Percentiles rank a stretch among this genome's conserved stretches.
These are phyloP conservation scores for Pyrenopolyporus hunteri DNA, from an alignment of 495 filamentous ascomycete genomes.

Conservation along the genomic window DNA sequence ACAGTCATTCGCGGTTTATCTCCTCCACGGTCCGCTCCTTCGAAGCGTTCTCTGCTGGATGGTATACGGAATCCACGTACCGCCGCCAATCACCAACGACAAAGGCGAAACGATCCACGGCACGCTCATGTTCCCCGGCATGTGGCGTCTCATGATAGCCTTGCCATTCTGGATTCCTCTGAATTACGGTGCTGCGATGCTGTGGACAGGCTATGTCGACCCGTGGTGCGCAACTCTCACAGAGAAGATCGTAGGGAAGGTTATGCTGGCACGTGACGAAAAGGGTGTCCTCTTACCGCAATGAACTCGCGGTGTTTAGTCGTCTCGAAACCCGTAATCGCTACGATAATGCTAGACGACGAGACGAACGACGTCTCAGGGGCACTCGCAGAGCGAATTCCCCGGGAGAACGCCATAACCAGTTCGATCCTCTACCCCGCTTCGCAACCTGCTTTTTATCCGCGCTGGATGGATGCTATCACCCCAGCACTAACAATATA, in stretches of 20 bases:
- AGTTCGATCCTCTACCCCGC: too few species aligned
- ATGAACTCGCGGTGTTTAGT: slow-evolving; percentile 24
- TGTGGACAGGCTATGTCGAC: slow-evolving; percentile 72
- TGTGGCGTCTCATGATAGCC: slow-evolving; percentile 52
- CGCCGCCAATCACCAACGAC: slow-evolving; percentile 57
- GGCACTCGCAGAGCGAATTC: too few species aligned
- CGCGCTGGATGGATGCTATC: not conserved
- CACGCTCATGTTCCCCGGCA: slow-evolving; percentile 43
- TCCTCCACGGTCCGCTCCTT: slow-evolving; percentile 69
- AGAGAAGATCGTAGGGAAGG: slow-evolving; percentile 59
- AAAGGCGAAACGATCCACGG: slow-evolving; percentile 50
- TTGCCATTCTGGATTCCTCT: slow-evolving; percentile 63
- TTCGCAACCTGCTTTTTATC: not conserved
- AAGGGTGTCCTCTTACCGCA: slow-evolving; percentile 51
- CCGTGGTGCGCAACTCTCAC: slow-evolving; percentile 67
- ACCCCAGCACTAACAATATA: not conserved
- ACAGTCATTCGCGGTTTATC: slow-evolving; percentile 72
- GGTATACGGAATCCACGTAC: slow-evolving; percentile 64
- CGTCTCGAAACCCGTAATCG: slow-evolving; percentile 7
- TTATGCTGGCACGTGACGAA: slow-evolving; percentile 58
- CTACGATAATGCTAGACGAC: not conserved
- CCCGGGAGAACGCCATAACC: too few species aligned
- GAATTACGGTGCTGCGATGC: slow-evolving; percentile 61
- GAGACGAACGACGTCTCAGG: not conserved
- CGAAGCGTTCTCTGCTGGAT: slow-evolving; percentile 68